phyloP scores from a whole-genome alignment of 495 filamentous ascomycete species.

The Xylaria castorea region DNA sequence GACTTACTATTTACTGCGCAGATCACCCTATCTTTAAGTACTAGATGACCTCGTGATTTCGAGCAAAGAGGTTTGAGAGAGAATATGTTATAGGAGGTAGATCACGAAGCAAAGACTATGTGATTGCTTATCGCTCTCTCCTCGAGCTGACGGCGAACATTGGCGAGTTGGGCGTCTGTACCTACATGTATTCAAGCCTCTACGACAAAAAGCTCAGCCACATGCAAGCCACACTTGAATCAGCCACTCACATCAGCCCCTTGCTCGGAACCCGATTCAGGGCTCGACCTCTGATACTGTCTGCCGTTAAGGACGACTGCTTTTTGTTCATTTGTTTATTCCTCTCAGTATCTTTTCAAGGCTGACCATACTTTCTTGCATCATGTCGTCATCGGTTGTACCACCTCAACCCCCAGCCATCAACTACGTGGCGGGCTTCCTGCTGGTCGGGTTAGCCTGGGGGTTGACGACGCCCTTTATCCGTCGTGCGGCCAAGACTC shows the following conservation, averaged over 20 bases:
- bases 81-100: too few relatives aligned
- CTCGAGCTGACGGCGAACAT: background rate
- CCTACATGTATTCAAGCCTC: background rate
- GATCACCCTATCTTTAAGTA: background rate
- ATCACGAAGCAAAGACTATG: background rate
- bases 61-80: background rate
- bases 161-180: background rate
- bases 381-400: slow-evolving; percentile 35
- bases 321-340: background rate
- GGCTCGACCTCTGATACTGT: background rate
- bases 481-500: slow-evolving; percentile 66
- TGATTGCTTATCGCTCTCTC: background rate
- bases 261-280: background rate
- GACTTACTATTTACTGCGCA: background rate
- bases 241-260: background rate
- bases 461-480: slow-evolving; percentile 77
- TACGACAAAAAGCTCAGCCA: background rate
- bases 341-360: background rate
- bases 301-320: background rate
- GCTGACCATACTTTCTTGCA: background rate
- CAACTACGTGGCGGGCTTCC: slow-evolving; percentile 85
- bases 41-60: background rate
- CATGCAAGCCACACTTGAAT: background rate
- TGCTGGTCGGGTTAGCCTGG: slow-evolving; percentile 92
- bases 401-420: slow-evolving; percentile 63